These are phyloP conservation scores for Clarireedia hainanense DNA, from an alignment of 2,329 filamentous ascomycete genomes.

Conservation along the genomic window DNA sequence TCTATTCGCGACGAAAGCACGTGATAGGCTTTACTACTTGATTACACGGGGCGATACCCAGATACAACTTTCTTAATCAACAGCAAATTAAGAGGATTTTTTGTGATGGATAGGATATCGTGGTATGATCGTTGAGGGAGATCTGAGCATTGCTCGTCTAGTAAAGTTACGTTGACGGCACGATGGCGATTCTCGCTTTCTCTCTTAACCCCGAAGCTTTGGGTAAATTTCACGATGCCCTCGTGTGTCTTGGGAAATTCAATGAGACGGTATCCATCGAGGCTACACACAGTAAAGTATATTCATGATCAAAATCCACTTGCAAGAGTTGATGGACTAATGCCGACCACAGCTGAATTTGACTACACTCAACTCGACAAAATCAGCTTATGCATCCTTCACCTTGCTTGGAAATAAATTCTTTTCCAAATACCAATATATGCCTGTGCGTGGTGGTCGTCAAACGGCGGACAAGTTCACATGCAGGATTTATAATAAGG, in stretches of 20 bases:
- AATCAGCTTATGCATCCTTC: slow-evolving; percentile 71
- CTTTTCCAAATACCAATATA: slow-evolving; percentile 65
- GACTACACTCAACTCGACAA: slow-evolving; percentile 71
- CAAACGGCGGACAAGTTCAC: slow-evolving; percentile 48
- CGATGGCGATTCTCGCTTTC: slow-evolving; percentile 61
- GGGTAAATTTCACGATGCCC: slow-evolving; percentile 60
- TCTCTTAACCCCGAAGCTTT: slow-evolving; percentile 68
- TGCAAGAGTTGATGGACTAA: slow-evolving; percentile 1
- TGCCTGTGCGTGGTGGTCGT: slow-evolving; percentile 32
- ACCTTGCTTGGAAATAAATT: slow-evolving; percentile 59
- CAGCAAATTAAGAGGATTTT: not conserved
- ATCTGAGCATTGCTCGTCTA: not conserved
- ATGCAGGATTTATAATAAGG: slow-evolving; percentile 67
- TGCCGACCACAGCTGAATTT: slow-evolving; percentile 51
- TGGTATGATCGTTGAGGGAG: not conserved
- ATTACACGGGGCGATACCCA: too few species aligned
- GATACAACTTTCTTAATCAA: not conserved
- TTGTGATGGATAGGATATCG: not conserved
- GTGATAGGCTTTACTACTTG: not conserved
- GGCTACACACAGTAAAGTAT: slow-evolving; percentile 24
- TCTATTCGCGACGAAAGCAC: not conserved
- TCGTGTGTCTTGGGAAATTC: slow-evolving; percentile 71
- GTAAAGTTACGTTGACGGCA: not conserved
- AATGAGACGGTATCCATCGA: slow-evolving; percentile 73
- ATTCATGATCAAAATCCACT: not conserved